Percentiles rank a stretch among this genome's conserved stretches.
These are phyloP conservation scores for Rhinocladiella similis DNA, from an alignment of 2,329 filamentous ascomycete genomes.

Conservation along the genomic window DNA sequence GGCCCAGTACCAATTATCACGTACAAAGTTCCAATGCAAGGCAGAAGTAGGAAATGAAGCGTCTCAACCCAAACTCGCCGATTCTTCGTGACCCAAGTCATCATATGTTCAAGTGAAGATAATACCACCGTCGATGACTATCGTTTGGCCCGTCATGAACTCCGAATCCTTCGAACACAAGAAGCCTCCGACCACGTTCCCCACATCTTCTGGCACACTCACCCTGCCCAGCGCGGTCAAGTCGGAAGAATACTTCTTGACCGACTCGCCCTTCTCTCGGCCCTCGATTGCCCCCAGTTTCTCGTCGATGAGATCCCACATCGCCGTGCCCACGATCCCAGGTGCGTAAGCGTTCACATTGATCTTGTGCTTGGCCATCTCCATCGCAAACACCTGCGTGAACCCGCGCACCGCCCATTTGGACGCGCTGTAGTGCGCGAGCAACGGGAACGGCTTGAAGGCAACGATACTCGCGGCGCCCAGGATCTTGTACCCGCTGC, in stretches of 20 bases:
- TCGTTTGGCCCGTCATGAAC: conserved; percentile 66
- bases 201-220: conserved; percentile 64
- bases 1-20: too few relatives aligned
- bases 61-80: too few relatives aligned
- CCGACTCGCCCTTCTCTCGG: conserved; percentile 53
- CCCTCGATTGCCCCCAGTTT: conserved; percentile 56
- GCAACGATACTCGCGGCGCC: conserved; percentile 55
- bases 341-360: conserved; percentile 68
- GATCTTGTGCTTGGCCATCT: conserved; percentile 64
- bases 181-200: conserved; percentile 60
- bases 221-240: conserved; percentile 58
- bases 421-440: conserved; percentile 63
- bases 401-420: conserved; percentile 69
- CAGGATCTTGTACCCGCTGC: conserved; percentile 49
- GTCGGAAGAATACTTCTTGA: conserved; percentile 56
- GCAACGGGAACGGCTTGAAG: conserved; percentile 57
- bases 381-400: conserved; percentile 66
- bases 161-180: conserved; percentile 59
- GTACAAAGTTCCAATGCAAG: too few relatives aligned
- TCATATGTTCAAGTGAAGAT: conserved; percentile 43
- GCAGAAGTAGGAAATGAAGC: too few relatives aligned
- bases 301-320: conserved; percentile 70
- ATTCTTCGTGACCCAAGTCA: too few relatives aligned
- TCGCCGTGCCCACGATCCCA: conserved; percentile 65
- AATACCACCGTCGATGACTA: conserved; percentile 64